Conservation (phyloP, 2,329 filamentous ascomycete genomes). For the Xylariomycetidae sp. region DNA sequence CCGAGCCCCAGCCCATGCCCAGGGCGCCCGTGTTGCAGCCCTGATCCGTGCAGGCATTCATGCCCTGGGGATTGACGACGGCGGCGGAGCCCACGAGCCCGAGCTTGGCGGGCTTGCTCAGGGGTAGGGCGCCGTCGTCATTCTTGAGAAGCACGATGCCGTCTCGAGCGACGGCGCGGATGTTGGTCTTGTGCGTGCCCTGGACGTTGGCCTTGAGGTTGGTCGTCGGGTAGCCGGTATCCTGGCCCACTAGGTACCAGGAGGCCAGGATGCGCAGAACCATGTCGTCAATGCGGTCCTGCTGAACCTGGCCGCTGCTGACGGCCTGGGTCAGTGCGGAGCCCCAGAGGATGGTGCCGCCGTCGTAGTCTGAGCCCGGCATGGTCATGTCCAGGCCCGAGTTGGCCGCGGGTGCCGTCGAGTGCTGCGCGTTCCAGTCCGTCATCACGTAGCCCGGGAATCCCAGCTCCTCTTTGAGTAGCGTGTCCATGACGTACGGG, state of each 20-base stretch:
- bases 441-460: constrained; percentile 58
- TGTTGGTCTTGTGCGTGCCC: constrained; percentile 58
- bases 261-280: constrained; percentile 57
- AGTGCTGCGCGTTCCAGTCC: constrained; percentile 76
- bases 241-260: constrained; percentile 56
- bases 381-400: constrained; percentile 78
- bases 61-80: constrained; percentile 53
- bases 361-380: constrained; percentile 62
- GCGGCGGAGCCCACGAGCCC: constrained; percentile 61
- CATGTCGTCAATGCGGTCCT: constrained; percentile 63
- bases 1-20: constrained; percentile 65
- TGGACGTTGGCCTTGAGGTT: constrained; percentile 52
- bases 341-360: constrained; percentile 51
- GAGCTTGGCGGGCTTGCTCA: constrained; percentile 48
- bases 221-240: constrained; percentile 44
- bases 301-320: constrained; percentile 52
- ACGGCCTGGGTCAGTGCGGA: constrained; percentile 48
- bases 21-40: constrained; percentile 59
- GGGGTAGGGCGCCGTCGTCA: constrained; percentile 48
- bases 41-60: constrained; percentile 59
- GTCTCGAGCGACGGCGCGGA: constrained; percentile 49
- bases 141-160: constrained; percentile 68
- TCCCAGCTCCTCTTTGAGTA: constrained; percentile 69
- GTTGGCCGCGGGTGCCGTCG: constrained; percentile 60
- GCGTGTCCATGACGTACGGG: constrained; percentile 51